Evolutionary conservation across 805 yeast genomes (phyloP).

Genomic region (Tetrapisispora arboricola): DNA sequence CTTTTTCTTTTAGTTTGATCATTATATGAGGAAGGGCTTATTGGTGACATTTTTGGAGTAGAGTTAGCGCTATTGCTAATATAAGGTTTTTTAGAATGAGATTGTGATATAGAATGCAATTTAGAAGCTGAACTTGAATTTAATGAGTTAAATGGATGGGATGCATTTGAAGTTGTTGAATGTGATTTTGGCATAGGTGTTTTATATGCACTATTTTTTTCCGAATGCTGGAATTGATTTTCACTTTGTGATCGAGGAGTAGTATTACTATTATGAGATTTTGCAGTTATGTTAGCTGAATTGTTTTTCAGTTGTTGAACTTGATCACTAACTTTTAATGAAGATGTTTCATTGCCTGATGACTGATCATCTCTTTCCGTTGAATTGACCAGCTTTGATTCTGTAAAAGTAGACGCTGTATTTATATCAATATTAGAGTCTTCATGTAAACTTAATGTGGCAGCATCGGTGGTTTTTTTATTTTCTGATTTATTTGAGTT

Average conservation of each 20-base stretch:
- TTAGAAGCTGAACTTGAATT: conserved; percentile 1
- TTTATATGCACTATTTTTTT: background rate
- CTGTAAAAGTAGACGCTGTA: conserved; percentile 17
- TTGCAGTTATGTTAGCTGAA: background rate
- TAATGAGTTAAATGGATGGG: background rate
- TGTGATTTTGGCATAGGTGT: conserved; percentile 3
- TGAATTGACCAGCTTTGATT: conserved; percentile 5
- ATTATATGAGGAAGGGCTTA: conserved; percentile 8
- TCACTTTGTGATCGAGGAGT: background rate
- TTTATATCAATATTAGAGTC: conserved; percentile 5
- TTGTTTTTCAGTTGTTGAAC: background rate
- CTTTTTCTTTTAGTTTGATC: conserved; percentile 20
- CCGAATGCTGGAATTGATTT: background rate
- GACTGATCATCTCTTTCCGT: background rate
- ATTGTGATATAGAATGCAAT: conserved; percentile 8
- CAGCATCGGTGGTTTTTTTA: background rate
- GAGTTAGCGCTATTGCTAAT: background rate
- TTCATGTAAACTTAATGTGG: background rate
- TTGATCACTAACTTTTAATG: background rate
- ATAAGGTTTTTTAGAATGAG: conserved; percentile 6
- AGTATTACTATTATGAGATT: background rate
- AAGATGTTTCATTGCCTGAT: background rate
- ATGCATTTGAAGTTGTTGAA: background rate
- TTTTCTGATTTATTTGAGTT: background rate
- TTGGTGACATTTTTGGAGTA: conserved; percentile 6